Evolutionary conservation across 371 early-diverging fungal genomes (phyloP).

Genomic region (Zopfochytrium polystomum): DNA sequence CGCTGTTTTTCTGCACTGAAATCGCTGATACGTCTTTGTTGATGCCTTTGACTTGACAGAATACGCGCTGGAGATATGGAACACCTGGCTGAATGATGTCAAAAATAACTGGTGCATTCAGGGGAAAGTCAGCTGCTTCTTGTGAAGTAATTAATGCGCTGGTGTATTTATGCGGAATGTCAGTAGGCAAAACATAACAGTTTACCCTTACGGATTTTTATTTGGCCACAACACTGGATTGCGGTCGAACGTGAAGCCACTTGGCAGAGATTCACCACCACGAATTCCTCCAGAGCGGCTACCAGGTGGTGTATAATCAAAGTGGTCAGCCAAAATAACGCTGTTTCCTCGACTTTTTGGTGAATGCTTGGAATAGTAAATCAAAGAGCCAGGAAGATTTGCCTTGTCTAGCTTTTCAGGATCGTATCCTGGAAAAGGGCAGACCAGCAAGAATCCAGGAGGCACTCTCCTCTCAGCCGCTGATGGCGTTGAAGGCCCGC

Average conservation of each 20-base stretch:
- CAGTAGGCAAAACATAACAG: no score
- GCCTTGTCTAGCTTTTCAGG: slow-evolving; percentile 40
- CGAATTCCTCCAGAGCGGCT: no score
- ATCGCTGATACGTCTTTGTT: slow-evolving; percentile 50
- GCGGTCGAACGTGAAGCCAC: slow-evolving; percentile 35
- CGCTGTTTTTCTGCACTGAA: slow-evolving; percentile 38
- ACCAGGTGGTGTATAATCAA: no score
- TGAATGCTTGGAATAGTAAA: neutral
- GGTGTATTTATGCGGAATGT: no score
- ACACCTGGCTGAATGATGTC: slow-evolving; percentile 52
- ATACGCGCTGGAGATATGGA: slow-evolving; percentile 39
- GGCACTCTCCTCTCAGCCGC: slow-evolving; percentile 23
- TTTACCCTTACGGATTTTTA: slow-evolving; percentile 39
- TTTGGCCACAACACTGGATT: slow-evolving; percentile 48
- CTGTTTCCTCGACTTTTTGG: no score
- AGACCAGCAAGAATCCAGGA: slow-evolving; percentile 39
- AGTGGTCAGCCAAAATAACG: no score
- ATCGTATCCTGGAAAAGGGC: slow-evolving; percentile 51
- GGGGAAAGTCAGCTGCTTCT: slow-evolving; percentile 46
- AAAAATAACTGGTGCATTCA: slow-evolving; percentile 52
- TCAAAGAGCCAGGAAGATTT: neutral
- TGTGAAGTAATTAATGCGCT: no score
- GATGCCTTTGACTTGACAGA: slow-evolving; percentile 43
- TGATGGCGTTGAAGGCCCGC: neutral
- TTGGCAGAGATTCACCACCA: no score